Evolutionary conservation across 108 stramenopile species (phyloP), one percentile per base, ranked within the genome.

Genomic region (Nitzschia sp.): DNA sequence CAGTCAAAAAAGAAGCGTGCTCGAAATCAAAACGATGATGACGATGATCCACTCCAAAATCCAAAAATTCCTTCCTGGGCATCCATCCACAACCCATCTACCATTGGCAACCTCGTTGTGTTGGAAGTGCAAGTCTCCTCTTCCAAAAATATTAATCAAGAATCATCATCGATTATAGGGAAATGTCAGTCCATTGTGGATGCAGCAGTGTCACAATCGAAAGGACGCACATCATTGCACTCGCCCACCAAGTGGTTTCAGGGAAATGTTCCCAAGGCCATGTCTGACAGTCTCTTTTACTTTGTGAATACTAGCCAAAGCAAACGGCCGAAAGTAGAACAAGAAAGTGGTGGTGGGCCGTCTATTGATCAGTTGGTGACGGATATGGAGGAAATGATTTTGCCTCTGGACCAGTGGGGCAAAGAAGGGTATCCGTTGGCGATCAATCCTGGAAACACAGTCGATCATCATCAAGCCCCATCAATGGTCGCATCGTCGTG

Each of bases 61-160:
- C 54, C 58, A 16, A 38, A 72, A 8, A 63, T 79, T 45, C 91
- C 91, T 4, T 73, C 82, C 8, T 92, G 91, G 91, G 81, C 85
- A 48, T 76, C 52, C 31, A 67, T 92, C 32, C 69, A 80, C 53
- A 92, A 92, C 72, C 73, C 78, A 33, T 82, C 58, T 16, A 52
- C 70, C 22, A 59, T 82, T 29, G 81, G 77, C 19, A 69, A 67
- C 53, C 65, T 89, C 8, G 85, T 79, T 23, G 75, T 89, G 0
- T 57, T 92, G 67, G 87, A 88, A 48, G 36, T 85, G 30, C 67
- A 81, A 22, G 29, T 66, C 19, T 5, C 56, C 4, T 23, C n/a
- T 28, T 35, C 3, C 26, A 61, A 38, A 68, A 23, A 2, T 9
- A 25, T 27, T 3, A 8, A 36, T 28, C n/a, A n/a, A n/a, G n/a